Base-by-base conservation (phyloP, 768 basidiomycete species). In the Termitomyces sp. region DNA sequence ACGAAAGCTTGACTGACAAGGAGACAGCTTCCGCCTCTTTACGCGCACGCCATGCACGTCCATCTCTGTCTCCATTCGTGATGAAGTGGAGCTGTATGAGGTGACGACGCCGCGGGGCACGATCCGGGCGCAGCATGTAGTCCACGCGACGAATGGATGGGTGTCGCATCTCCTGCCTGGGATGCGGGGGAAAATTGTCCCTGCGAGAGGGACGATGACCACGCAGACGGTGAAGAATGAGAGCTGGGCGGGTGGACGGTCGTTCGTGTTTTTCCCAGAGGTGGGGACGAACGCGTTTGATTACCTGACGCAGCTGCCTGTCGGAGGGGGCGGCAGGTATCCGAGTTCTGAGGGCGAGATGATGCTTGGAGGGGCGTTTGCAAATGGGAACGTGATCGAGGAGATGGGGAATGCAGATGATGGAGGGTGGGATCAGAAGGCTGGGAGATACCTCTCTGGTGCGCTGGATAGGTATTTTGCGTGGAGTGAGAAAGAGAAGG, bases 141-240 rank as follows among this genome's bases (percentile, higher is more conserved):
- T 95, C 11, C 92, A 93, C 66, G 89, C 90, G 2, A 93, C 91
- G 3, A 96, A 96, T 67, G 92, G 81, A 19, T 94, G 92, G 84
- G 74, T 77, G 2, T 83, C 89, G 1, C 85, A 90, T 60, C 79
- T 95, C 43, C 73, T 95, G 54, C 74, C 78, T 12, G 78, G 79
- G 0, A 74, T 90, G 73, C 80, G 83, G 19, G 74, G 74, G 50
- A 88, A 82, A 66, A 81, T 90, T 57, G 66, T 88, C 17, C 87
- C 89, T 27, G 60, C 77, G 23, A 75, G 85, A 52, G 83, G 78
- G 41, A 73, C 75, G 59, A 85, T 89, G 86, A 82, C 82, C 34
- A 84, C 87, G 0, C 89, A 90, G 50, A 50, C 29, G 41, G 53
- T 21, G 35, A 32, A 31, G 42, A 27, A 44, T 34, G 56, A 46